phyloP scores from a whole-genome alignment of 2,329 filamentous ascomycete species.

The Diaporthe helianthi region DNA sequence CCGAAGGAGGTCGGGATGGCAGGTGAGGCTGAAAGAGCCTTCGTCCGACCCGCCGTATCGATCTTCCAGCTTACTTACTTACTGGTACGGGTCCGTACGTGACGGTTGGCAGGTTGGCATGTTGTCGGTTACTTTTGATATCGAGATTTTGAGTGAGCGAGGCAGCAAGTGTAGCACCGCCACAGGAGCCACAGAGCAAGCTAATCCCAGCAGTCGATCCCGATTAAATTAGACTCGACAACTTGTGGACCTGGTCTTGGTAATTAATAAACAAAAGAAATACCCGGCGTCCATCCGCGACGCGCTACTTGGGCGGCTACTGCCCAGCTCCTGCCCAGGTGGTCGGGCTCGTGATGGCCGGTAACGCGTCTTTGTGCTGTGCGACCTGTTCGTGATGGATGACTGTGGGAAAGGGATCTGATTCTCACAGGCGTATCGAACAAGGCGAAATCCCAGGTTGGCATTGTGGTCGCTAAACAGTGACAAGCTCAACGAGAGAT shows the following conservation, averaged over 20 bases:
- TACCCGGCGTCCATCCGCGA: neutral
- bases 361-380: neutral
- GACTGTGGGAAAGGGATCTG: neutral
- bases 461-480: slow-evolving; percentile 7
- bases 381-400: neutral
- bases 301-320: neutral
- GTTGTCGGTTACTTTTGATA: neutral
- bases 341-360: neutral
- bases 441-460: neutral
- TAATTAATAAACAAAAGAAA: neutral
- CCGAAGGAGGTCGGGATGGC: neutral
- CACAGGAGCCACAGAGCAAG: neutral
- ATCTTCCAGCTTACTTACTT: slow-evolving; percentile 9
- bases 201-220: neutral
- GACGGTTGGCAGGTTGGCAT: neutral
- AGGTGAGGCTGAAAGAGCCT: neutral
- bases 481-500: neutral
- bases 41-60: neutral
- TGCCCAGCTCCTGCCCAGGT: no score
- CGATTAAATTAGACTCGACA: neutral
- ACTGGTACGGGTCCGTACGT: neutral
- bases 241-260: no score
- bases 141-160: neutral
- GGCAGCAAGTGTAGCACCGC: neutral
- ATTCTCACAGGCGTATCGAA: slow-evolving; percentile 5